Evolutionary conservation across 169 alveolate species (phyloP).

Genomic region (Plasmodium knowlesi): DNA sequence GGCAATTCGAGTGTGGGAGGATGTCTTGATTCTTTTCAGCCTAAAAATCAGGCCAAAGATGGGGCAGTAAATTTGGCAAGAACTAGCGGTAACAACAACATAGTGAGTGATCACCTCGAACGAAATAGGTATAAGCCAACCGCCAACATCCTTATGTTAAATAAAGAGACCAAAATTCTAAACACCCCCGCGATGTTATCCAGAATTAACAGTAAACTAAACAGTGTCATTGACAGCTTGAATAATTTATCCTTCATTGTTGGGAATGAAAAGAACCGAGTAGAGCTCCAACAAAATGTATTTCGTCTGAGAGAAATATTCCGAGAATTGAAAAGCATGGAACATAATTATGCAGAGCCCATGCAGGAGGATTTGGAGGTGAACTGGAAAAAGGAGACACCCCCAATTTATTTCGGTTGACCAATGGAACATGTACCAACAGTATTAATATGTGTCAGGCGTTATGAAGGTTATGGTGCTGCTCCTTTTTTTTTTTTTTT

Average conservation of each 20-base stretch:
- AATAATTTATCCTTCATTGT: conserved; percentile 40
- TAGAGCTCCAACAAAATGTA: conserved; percentile 44
- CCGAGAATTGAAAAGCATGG: conserved; percentile 42
- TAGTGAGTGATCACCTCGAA: not conserved
- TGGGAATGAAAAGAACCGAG: conserved; percentile 18
- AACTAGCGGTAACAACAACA: not conserved
- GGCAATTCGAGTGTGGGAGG: not conserved
- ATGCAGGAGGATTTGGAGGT: not conserved
- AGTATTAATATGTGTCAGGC: not conserved
- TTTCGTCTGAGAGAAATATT: conserved; percentile 43
- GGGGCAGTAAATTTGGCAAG: not conserved
- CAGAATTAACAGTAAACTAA: conserved; percentile 27
- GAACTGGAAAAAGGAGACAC: conserved; percentile 11
- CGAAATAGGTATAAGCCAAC: conserved; percentile 18
- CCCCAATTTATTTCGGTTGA: conserved; percentile 39
- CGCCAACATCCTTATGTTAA: not conserved
- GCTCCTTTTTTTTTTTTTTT: not conserved
- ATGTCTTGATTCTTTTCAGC: not conserved
- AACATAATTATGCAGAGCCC: conserved; percentile 18
- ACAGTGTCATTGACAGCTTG: conserved; percentile 36
- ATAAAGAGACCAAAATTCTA: not conserved
- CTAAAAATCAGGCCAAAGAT: not conserved
- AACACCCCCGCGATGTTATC: not conserved
- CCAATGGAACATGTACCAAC: not conserved
- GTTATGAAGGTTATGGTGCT: not conserved